Conservation (phyloP, 2,329 filamentous ascomycete genomes). For the Sordariomycetes sp. region DNA sequence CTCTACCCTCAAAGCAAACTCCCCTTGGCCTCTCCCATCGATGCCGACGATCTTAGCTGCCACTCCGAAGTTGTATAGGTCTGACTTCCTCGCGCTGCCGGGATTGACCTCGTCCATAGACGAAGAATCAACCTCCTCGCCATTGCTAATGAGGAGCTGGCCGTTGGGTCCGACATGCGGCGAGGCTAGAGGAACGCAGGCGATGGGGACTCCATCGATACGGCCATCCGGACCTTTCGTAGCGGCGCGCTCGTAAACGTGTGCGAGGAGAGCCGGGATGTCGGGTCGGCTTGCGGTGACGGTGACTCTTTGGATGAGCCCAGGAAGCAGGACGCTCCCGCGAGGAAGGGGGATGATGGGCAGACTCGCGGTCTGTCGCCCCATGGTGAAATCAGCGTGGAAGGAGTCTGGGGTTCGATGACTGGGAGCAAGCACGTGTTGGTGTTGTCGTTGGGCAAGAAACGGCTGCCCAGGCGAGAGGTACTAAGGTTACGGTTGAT, state of each 20-base stretch:
- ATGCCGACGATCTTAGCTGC: constrained; percentile 71
- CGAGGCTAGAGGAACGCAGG: constrained; percentile 78
- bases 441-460: too few species aligned
- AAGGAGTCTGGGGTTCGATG: not conserved
- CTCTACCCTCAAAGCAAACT: constrained; percentile 80
- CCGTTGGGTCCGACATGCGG: constrained; percentile 66
- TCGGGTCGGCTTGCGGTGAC: constrained; percentile 74
- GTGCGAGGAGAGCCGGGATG: constrained; percentile 77
- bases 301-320: constrained; percentile 74
- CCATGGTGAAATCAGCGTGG: constrained; percentile 18
- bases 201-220: constrained; percentile 64
- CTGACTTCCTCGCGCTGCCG: constrained; percentile 52
- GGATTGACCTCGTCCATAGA: constrained; percentile 42
- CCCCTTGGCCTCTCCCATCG: constrained; percentile 63
- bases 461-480: too few species aligned
- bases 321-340: constrained; percentile 75
- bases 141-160: constrained; percentile 63
- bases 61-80: constrained; percentile 77
- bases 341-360: constrained; percentile 77
- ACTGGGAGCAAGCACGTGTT: not conserved
- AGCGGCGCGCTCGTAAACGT: constrained; percentile 69
- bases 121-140: constrained; percentile 37
- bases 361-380: constrained; percentile 38
- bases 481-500: too few species aligned
- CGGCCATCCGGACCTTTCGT: constrained; percentile 56